These are phyloP conservation scores for Agroathelia rolfsii DNA, from an alignment of 1,284 basidiomycete species.

Conservation along the genomic window DNA sequence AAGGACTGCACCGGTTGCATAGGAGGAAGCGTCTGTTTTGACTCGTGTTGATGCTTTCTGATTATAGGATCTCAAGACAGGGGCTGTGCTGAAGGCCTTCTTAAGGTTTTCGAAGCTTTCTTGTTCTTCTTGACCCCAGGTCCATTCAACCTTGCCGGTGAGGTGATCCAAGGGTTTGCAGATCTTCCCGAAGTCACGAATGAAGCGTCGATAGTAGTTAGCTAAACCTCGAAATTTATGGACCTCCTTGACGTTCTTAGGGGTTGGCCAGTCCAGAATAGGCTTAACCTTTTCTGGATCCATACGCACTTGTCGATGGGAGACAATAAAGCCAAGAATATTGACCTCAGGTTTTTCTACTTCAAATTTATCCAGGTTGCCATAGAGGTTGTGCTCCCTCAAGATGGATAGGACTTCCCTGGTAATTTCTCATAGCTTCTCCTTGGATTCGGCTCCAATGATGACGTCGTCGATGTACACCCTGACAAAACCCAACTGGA, in stretches of 20 bases:
- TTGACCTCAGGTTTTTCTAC: conserved; percentile 23
- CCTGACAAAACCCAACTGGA: conserved; percentile 3
- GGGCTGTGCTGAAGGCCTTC: conserved; percentile 2
- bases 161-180: conserved; percentile 16
- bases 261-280: conserved; percentile 22
- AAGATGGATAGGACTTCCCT: conserved; percentile 22
- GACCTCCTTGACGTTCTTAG: conserved; percentile 16
- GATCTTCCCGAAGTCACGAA: conserved; percentile 23
- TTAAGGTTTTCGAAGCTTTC: conserved; percentile 1
- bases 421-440: conserved; percentile 15
- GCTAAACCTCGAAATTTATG: conserved; percentile 25
- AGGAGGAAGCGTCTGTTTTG: conserved; percentile 6
- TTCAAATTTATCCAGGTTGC: conserved; percentile 28
- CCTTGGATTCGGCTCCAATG: conserved; percentile 9
- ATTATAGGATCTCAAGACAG: conserved; percentile 2
- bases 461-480: conserved; percentile 18
- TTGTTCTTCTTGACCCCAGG: conserved; percentile 2
- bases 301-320: conserved; percentile 18
- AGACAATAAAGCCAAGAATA: conserved; percentile 31
- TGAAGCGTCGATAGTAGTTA: conserved; percentile 31
- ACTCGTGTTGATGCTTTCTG: conserved; percentile 1
- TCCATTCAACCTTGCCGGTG: conserved; percentile 9
- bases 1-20: background rate
- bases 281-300: conserved; percentile 20
- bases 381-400: conserved; percentile 15